Evolutionary conservation across 2,329 filamentous ascomycete species (phyloP).

Genomic region (Aspergillus pseudoviridinutans): DNA sequence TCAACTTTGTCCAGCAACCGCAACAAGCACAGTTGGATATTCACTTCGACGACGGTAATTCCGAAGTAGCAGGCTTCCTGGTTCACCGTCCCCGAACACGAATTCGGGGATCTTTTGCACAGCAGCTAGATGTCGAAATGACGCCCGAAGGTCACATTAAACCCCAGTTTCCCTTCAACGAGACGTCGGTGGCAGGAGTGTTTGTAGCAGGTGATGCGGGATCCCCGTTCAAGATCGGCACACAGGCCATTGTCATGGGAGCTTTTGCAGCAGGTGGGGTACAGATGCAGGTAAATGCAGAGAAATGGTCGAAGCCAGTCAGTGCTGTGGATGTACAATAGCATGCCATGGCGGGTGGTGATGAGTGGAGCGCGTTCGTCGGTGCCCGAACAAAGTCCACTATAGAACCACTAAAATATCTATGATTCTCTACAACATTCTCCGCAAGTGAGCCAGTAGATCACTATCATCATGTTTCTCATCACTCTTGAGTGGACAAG

Average conservation of each 20-base stretch:
- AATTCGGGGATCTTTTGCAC: background rate
- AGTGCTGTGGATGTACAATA: background rate
- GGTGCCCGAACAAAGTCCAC: background rate
- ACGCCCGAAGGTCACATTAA: background rate
- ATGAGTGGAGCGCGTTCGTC: background rate
- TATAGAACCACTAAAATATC: background rate
- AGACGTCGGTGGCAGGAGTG: conserved; percentile 4
- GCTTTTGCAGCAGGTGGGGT: conserved; percentile 1
- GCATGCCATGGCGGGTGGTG: background rate
- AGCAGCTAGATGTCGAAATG: background rate
- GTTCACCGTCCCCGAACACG: background rate
- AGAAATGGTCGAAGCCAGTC: background rate
- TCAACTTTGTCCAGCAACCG: background rate
- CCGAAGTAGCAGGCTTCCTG: background rate
- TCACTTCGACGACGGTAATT: background rate
- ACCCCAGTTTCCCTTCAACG: background rate
- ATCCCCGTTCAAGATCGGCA: conserved; percentile 1
- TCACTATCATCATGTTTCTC: background rate
- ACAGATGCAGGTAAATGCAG: background rate
- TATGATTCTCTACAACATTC: background rate
- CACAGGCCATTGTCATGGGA: conserved; percentile 1
- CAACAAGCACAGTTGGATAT: background rate
- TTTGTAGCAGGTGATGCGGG: conserved; percentile 10
- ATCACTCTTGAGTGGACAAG: background rate
- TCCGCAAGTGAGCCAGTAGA: background rate